phyloP scores from a whole-genome alignment of 805 yeast genomes.

The Monosporozyma siamensis region DNA sequence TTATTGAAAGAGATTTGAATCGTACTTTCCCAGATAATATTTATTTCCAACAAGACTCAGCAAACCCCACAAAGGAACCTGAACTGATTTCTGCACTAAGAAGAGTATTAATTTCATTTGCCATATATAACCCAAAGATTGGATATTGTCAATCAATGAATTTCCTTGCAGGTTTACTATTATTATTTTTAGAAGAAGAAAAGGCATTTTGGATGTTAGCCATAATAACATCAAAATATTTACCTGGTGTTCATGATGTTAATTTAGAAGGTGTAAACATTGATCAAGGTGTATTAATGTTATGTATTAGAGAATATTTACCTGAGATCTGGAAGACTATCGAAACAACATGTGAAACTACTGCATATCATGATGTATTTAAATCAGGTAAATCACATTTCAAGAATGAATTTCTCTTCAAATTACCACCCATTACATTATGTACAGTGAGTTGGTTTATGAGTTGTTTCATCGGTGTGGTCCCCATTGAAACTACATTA shows the following conservation, averaged over 20 bases:
- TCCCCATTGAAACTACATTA: constrained; percentile 82
- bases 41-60: constrained; percentile 49
- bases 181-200: constrained; percentile 84
- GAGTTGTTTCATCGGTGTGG: constrained; percentile 86
- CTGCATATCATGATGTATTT: not conserved
- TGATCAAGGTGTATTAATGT: constrained; percentile 88
- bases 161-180: constrained; percentile 77
- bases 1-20: constrained; percentile 87
- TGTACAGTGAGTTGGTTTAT: constrained; percentile 98
- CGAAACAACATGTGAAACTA: constrained; percentile 14
- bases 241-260: constrained; percentile 87
- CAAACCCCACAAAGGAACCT: constrained; percentile 39
- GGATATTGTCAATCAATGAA: constrained; percentile 96
- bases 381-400: constrained; percentile 3
- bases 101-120: constrained; percentile 73
- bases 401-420: constrained; percentile 46
- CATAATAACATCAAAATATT: constrained; percentile 70
- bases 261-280: constrained; percentile 89
- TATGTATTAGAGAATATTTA: constrained; percentile 72
- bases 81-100: constrained; percentile 62
- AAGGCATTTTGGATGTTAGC: constrained; percentile 93
- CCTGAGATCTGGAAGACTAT: constrained; percentile 70
- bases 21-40: constrained; percentile 93
- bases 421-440: constrained; percentile 81
- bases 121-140: constrained; percentile 76